phyloP scores from a whole-genome alignment of 2,329 filamentous ascomycete species.

The Metarhizium brunneum region DNA sequence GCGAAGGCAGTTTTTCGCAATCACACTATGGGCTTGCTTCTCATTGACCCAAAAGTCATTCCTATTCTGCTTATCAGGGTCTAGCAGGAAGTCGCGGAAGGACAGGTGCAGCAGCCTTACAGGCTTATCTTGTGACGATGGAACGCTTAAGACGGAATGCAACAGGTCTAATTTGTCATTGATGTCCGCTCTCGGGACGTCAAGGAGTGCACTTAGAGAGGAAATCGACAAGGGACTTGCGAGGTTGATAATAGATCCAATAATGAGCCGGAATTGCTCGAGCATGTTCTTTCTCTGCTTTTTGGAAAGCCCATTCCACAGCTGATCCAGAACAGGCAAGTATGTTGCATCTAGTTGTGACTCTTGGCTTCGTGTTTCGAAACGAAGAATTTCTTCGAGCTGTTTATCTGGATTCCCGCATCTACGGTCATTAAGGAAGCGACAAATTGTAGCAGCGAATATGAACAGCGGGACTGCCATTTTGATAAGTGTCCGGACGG shows the following conservation, averaged over 20 bases:
- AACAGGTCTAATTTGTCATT: background rate
- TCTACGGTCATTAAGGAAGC: conserved; percentile 15
- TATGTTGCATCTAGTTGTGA: conserved; percentile 13
- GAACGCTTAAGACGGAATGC: background rate
- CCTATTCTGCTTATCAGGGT: background rate
- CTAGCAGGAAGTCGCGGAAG: background rate
- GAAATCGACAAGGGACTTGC: background rate
- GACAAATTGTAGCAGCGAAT: conserved; percentile 23
- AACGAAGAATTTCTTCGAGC: conserved; percentile 15
- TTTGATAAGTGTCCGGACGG: conserved; percentile 9
- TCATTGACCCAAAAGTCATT: background rate
- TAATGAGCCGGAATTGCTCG: background rate
- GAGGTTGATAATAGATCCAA: background rate
- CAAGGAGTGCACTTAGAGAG: background rate
- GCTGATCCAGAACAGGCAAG: conserved; percentile 8
- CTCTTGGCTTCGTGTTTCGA: background rate
- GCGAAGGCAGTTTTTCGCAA: background rate
- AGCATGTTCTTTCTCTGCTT: background rate
- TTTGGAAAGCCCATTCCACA: background rate
- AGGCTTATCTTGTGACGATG: background rate
- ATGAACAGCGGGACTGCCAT: conserved; percentile 27
- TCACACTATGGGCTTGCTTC: background rate
- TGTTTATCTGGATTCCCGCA: conserved; percentile 13
- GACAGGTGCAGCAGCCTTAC: background rate
- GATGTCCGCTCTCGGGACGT: background rate